Percentiles rank a stretch among this genome's conserved stretches.
These are phyloP conservation scores for Guyanaporus albipodus DNA, from an alignment of 768 basidiomycete genomes.

Conservation along the genomic window DNA sequence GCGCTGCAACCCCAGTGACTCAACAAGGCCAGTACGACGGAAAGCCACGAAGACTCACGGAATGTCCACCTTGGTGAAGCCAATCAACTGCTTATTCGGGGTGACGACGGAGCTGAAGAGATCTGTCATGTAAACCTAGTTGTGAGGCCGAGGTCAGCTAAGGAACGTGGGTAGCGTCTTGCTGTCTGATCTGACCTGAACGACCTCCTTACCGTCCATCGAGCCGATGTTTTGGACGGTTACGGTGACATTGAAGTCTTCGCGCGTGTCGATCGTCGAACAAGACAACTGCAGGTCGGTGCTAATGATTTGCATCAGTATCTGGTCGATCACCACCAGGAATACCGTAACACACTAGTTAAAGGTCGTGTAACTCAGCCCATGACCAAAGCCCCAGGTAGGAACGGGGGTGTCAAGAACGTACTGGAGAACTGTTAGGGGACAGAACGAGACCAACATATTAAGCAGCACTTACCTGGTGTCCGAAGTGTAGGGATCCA, in stretches of 20 bases:
- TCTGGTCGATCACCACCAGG: too few relatives aligned
- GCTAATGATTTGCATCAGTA: constrained; percentile 2
- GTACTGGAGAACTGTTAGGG: constrained; percentile 10
- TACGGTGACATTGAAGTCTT: constrained; percentile 56
- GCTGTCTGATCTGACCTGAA: constrained; percentile 37
- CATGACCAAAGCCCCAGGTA: constrained; percentile 22
- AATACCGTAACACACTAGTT: constrained; percentile 13
- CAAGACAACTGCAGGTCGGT: constrained; percentile 13
- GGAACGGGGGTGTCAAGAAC: constrained; percentile 19
- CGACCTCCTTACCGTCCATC: constrained; percentile 59
- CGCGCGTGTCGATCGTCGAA: constrained; percentile 39
- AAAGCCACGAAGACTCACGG: constrained; percentile 42
- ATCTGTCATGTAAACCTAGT: constrained; percentile 60
- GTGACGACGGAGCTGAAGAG: constrained; percentile 59
- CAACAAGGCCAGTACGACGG: too few relatives aligned
- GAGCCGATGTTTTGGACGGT: constrained; percentile 59
- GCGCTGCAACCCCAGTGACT: constrained; percentile 5
- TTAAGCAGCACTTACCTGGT: constrained; percentile 8
- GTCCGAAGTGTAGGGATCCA: constrained; percentile 15
- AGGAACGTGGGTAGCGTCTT: neutral
- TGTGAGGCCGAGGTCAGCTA: neutral
- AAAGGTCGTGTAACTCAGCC: constrained; percentile 21
- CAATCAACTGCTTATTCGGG: constrained; percentile 56
- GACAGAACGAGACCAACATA: neutral
- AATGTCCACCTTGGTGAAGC: constrained; percentile 58